Percentiles rank a stretch among this genome's conserved stretches.
phyloP scores from a whole-genome alignment of 768 basidiomycete genomes.

The Lactarius psammicola region DNA sequence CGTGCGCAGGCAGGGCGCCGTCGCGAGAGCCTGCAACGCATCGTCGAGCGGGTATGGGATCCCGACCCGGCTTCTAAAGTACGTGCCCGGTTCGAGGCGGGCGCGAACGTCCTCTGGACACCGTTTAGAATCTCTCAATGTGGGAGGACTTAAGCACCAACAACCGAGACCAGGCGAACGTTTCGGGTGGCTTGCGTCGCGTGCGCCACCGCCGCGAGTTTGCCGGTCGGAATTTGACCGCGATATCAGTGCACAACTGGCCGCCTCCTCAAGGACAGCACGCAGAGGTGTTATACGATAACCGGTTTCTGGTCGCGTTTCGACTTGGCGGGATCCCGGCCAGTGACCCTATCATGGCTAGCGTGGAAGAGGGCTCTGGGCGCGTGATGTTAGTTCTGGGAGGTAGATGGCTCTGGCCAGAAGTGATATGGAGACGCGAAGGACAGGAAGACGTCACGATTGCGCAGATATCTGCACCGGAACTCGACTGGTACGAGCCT shows the following conservation, averaged over 20 bases:
- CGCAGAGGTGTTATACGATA: constrained; percentile 57
- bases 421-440: constrained; percentile 36
- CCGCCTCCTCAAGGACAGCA: constrained; percentile 25
- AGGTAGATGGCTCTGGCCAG: constrained; percentile 50
- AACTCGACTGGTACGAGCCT: constrained; percentile 25
- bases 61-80: constrained; percentile 31
- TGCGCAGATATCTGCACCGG: constrained; percentile 18
- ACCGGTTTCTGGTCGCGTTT: constrained; percentile 58
- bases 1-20: constrained; percentile 61
- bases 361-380: constrained; percentile 24
- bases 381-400: constrained; percentile 40
- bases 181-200: constrained; percentile 61
- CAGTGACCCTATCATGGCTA: constrained; percentile 36
- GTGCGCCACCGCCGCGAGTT: constrained; percentile 46
- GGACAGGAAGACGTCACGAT: constrained; percentile 22
- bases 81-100: constrained; percentile 31
- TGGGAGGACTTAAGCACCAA: constrained; percentile 1
- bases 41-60: constrained; percentile 51
- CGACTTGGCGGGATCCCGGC: constrained; percentile 45
- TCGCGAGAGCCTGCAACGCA: constrained; percentile 43
- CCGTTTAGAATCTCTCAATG: constrained; percentile 18
- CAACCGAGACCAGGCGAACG: constrained; percentile 31
- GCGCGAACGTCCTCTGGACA: constrained; percentile 27
- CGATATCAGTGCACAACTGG: constrained; percentile 39
- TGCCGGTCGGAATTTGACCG: constrained; percentile 36